phyloP scores from a whole-genome alignment of 1,139 yeast genomes.

The Scheffersomyces insectosa region DNA sequence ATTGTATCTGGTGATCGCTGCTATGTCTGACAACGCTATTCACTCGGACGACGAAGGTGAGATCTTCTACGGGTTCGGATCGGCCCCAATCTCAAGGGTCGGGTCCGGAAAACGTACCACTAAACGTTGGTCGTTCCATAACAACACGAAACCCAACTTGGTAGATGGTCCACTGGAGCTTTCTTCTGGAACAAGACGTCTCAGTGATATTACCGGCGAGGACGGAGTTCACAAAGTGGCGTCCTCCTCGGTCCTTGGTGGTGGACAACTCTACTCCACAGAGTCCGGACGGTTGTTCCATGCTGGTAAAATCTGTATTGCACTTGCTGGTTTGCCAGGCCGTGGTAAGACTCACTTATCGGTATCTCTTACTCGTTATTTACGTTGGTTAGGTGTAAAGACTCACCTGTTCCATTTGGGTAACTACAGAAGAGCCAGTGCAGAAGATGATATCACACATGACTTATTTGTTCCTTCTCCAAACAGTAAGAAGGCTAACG shows the following conservation, averaged over 20 bases:
- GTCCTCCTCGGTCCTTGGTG: constrained; percentile 13
- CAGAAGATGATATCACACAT: constrained; percentile 55
- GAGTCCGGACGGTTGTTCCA: constrained; percentile 89
- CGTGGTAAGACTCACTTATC: constrained; percentile 94
- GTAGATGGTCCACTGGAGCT: constrained; percentile 34
- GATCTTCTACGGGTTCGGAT: constrained; percentile 41
- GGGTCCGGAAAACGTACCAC: constrained; percentile 25
- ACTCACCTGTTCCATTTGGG: constrained; percentile 92
- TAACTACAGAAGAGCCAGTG: constrained; percentile 75
- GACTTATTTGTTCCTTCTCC: constrained; percentile 73
- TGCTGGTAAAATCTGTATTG: constrained; percentile 91
- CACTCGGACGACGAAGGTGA: constrained; percentile 36
- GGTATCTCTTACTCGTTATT: constrained; percentile 85
- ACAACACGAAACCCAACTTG: constrained; percentile 37
- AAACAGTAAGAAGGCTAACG: constrained; percentile 51
- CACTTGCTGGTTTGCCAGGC: constrained; percentile 92
- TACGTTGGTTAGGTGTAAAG: constrained; percentile 94
- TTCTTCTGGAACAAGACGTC: constrained; percentile 28
- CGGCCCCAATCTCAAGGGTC: constrained; percentile 29
- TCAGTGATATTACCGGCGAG: constrained; percentile 43
- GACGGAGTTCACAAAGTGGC: constrained; percentile 57
- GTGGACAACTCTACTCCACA: constrained; percentile 85
- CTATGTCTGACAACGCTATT: constrained; percentile 14
- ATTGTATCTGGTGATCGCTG: neutral
- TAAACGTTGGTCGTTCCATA: constrained; percentile 48